phyloP scores from a whole-genome alignment of 1,284 basidiomycete species.

The Sphagnurus paluster region DNA sequence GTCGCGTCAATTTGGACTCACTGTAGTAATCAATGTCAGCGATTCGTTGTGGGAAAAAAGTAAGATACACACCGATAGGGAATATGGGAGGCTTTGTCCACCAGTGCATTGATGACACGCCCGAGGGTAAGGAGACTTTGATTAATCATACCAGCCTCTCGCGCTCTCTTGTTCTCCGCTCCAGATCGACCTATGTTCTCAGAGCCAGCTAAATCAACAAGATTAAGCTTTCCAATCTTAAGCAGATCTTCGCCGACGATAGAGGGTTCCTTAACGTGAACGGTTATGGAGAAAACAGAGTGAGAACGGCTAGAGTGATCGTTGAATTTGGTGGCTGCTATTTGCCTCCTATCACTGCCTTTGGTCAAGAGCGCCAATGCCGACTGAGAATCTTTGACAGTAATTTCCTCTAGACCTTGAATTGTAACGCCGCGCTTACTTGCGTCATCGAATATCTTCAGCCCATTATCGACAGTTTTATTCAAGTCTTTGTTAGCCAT shows the following conservation, averaged over 20 bases:
- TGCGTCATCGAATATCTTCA: slow-evolving; percentile 94
- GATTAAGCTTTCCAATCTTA: slow-evolving; percentile 93
- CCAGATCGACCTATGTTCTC: slow-evolving; percentile 98
- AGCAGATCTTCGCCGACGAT: slow-evolving; percentile 85
- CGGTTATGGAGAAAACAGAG: slow-evolving; percentile 96
- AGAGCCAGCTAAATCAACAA: slow-evolving; percentile 96
- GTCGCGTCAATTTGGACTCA: slow-evolving; percentile 92
- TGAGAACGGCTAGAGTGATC: slow-evolving; percentile 97
- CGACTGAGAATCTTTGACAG: slow-evolving; percentile 82
- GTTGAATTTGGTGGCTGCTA: slow-evolving; percentile 97
- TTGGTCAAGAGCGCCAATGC: slow-evolving; percentile 86
- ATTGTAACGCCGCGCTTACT: slow-evolving; percentile 89
- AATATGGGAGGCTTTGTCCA: slow-evolving; percentile 89
- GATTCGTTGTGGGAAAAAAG: not conserved
- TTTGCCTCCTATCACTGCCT: slow-evolving; percentile 90
- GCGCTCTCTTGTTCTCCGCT: slow-evolving; percentile 91
- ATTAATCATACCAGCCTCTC: slow-evolving; percentile 99
- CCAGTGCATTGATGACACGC: slow-evolving; percentile 95
- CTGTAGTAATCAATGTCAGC: slow-evolving; percentile 33
- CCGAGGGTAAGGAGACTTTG: slow-evolving; percentile 96
- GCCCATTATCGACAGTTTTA: slow-evolving; percentile 42
- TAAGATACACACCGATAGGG: slow-evolving; percentile 79
- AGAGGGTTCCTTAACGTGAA: slow-evolving; percentile 88
- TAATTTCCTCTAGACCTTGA: slow-evolving; percentile 91
- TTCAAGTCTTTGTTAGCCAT: slow-evolving; percentile 47